Evolutionary conservation across 768 basidiomycete genomes (phyloP), one percentile per base, ranked within the genome.

Genomic region (Rossbeevera mucosa): DNA sequence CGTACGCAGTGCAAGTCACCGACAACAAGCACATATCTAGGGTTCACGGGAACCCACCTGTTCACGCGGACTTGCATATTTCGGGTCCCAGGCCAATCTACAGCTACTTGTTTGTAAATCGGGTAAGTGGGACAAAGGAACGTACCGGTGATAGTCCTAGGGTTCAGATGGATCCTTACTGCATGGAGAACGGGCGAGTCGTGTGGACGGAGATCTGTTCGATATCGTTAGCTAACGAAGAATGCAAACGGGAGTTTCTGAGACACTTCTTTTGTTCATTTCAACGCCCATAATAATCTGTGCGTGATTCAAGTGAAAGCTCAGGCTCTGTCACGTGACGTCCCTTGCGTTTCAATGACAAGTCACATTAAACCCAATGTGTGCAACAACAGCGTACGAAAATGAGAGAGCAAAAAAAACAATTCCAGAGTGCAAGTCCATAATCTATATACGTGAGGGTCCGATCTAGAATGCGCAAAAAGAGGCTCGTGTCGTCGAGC

Each of bases 381-480:
- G 31, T 42, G 48, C 16, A 24, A 52, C 53, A 44, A 57, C 60
- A 67, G 54, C 59, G 48, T 65, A 67, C 57, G 62, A 58, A 42
- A 50, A 22, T 53, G 28, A 56, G 14, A 50, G 28, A 58, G 25
- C 53, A 18, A 20, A 53, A 56, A 48, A 48, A 25, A 50, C 29
- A 55, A 52, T 50, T 66, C 63, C 63, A 55, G 59, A 53, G 55
- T 63, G 41, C 50, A 20, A 52, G 65, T 66, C 65, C 65, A 55
- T 60, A 63, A 56, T 56, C 65, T 67, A 63, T 65, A 50, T 65
- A 67, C 60, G 55, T 59, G 48, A 51, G 42, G 26, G 55, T 63
- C 53, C 54, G 51, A 54, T 63, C 51, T 60, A 56, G 62, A 49
- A 56, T 56, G 65, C 51, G 28, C 47, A 53, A 55, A 46, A 51